Evolutionary conservation across 106 monocot species (phyloP).

Genomic region (Acorus gramineus): DNA sequence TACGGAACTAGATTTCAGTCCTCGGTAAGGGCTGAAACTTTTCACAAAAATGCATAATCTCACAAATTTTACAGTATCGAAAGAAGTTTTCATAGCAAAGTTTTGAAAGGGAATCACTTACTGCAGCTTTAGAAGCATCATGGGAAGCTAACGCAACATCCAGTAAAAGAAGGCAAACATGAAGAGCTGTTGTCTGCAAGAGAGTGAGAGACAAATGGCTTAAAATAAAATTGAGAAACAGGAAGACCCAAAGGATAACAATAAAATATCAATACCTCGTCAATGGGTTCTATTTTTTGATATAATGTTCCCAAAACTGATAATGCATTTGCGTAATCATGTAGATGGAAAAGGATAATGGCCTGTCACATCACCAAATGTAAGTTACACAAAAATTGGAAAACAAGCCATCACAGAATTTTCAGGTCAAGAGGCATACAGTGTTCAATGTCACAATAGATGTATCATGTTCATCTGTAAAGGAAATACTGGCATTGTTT

Average conservation of each 20-base stretch:
- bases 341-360: slow-evolving; percentile 61
- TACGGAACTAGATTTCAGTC: no score
- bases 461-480: slow-evolving; percentile 49
- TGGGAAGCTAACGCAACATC: slow-evolving; percentile 65
- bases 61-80: no score
- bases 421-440: slow-evolving; percentile 26
- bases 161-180: slow-evolving; percentile 77
- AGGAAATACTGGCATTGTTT: slow-evolving; percentile 22
- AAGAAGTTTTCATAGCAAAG: background rate
- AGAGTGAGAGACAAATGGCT: background rate
- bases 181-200: slow-evolving; percentile 68
- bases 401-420: background rate
- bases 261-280: slow-evolving; percentile 51
- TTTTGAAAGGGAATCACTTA: slow-evolving; percentile 29
- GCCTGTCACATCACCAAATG: slow-evolving; percentile 42
- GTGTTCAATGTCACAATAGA: slow-evolving; percentile 58
- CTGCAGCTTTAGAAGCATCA: slow-evolving; percentile 70
- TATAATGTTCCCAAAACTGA: slow-evolving; percentile 56
- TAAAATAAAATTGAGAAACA: slow-evolving; percentile 4
- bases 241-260: background rate
- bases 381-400: background rate
- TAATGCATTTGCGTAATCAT: slow-evolving; percentile 54
- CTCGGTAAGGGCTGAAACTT: no score
- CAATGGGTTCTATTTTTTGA: slow-evolving; percentile 70
- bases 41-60: no score